Percentiles rank a stretch among this genome's conserved stretches.
Evolutionary conservation across 257 asterid genomes (phyloP).

Genomic region (Solanum appendiculatum): DNA sequence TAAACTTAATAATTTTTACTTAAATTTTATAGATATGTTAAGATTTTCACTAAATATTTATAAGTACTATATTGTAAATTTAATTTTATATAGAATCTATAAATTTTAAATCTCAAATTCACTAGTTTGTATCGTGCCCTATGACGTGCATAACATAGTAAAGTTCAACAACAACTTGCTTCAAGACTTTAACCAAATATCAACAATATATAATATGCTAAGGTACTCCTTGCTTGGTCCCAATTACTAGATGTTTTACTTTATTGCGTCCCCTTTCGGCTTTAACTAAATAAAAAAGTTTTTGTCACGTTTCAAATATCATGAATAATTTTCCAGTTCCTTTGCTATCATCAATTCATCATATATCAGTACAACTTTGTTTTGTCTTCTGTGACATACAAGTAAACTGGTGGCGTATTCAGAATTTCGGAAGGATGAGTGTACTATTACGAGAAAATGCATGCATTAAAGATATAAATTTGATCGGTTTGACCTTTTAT

Average conservation of each 20-base stretch:
- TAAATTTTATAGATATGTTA: neutral
- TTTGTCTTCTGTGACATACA: neutral
- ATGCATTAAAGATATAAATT: no score
- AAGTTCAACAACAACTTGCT: neutral
- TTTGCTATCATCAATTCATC: neutral
- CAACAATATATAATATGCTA: neutral
- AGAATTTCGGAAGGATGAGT: no score
- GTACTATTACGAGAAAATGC: no score
- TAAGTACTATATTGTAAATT: neutral
- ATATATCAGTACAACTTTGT: neutral
- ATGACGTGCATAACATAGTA: neutral
- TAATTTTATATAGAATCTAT: neutral
- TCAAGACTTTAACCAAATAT: neutral
- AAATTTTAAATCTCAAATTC: neutral
- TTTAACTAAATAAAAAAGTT: neutral
- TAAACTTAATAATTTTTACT: no score
- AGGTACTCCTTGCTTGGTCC: neutral
- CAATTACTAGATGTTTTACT: neutral
- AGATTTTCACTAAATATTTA: neutral
- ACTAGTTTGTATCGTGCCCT: neutral
- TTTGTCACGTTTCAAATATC: neutral
- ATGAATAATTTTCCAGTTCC: neutral
- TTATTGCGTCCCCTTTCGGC: neutral
- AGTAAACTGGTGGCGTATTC: neutral
- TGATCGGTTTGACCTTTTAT: no score